A percentile compares a stretch with the other conserved stretches of the same genome.
These are phyloP conservation scores for Myrica gale DNA, from an alignment of 306 rosid genomes.

Conservation along the genomic window DNA sequence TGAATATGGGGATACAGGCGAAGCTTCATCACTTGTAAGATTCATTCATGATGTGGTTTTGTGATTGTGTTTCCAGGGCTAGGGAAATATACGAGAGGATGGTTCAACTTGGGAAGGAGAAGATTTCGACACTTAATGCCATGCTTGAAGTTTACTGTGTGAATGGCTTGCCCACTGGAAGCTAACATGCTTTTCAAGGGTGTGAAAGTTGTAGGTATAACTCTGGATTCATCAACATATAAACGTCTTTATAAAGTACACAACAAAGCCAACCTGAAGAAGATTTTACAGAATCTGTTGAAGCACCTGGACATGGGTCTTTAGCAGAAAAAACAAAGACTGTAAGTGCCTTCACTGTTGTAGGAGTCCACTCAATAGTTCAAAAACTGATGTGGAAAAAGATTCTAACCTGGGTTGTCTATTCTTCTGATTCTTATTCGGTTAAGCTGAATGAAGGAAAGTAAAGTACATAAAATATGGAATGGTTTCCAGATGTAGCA, in stretches of 20 bases:
- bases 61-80: slow-evolving; percentile 74
- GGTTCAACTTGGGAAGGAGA: slow-evolving; percentile 57
- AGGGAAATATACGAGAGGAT: slow-evolving; percentile 63
- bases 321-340: slow-evolving; percentile 40
- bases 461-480: neutral
- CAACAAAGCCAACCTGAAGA: slow-evolving; percentile 74
- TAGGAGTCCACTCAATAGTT: slow-evolving; percentile 29
- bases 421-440: slow-evolving; percentile 4
- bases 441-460: neutral
- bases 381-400: slow-evolving; percentile 30
- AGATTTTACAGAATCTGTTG: slow-evolving; percentile 64
- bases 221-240: slow-evolving; percentile 67
- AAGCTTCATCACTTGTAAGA: slow-evolving; percentile 75
- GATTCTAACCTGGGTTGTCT: slow-evolving; percentile 23
- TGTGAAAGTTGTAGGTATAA: slow-evolving; percentile 41
- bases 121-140: slow-evolving; percentile 76
- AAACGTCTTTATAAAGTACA: slow-evolving; percentile 88
- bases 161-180: slow-evolving; percentile 75
- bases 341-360: slow-evolving; percentile 35
- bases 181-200: slow-evolving; percentile 62
- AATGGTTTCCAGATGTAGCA: too few relatives aligned
- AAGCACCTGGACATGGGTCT: slow-evolving; percentile 77
- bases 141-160: slow-evolving; percentile 93
- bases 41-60: slow-evolving; percentile 73
- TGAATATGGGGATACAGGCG: slow-evolving; percentile 67